Evolutionary conservation across 1,284 basidiomycete genomes (phyloP).

Genomic region (Testicularia cyperi): DNA sequence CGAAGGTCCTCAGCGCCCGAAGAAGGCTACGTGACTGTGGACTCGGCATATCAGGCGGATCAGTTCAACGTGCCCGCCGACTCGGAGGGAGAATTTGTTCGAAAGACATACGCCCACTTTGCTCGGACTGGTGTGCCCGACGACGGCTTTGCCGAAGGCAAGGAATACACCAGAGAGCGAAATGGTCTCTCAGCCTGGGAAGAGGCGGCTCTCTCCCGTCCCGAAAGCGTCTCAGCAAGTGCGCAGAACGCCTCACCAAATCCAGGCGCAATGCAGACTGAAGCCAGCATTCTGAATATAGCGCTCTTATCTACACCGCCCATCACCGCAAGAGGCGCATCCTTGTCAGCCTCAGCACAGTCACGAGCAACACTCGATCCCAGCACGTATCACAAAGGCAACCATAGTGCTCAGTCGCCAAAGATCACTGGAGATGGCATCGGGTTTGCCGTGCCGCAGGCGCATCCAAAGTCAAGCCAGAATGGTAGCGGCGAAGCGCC

Average conservation of each 20-base stretch:
- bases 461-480: too few relatives aligned
- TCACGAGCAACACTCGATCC: too few relatives aligned
- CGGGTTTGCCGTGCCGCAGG: too few relatives aligned
- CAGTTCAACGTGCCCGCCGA: slow-evolving; percentile 26
- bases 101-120: slow-evolving; percentile 54
- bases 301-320: too few relatives aligned
- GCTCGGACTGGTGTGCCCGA: slow-evolving; percentile 37
- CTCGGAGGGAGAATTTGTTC: slow-evolving; percentile 48
- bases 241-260: background rate
- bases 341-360: too few relatives aligned
- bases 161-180: slow-evolving; percentile 52
- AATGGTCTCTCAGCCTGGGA: slow-evolving; percentile 40
- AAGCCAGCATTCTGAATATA: too few relatives aligned
- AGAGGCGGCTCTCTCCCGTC: slow-evolving; percentile 17
- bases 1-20: slow-evolving; percentile 32
- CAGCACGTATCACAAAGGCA: too few relatives aligned
- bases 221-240: slow-evolving; percentile 2
- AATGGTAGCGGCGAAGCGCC: too few relatives aligned
- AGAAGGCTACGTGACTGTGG: slow-evolving; percentile 5
- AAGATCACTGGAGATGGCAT: too few relatives aligned
- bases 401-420: too few relatives aligned
- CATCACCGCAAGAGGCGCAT: too few relatives aligned
- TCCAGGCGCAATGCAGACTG: background rate
- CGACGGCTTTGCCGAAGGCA: slow-evolving; percentile 53
- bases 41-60: slow-evolving; percentile 10